Conservation (phyloP, 331 rosid genomes). For the Prunus yedoensis region DNA sequence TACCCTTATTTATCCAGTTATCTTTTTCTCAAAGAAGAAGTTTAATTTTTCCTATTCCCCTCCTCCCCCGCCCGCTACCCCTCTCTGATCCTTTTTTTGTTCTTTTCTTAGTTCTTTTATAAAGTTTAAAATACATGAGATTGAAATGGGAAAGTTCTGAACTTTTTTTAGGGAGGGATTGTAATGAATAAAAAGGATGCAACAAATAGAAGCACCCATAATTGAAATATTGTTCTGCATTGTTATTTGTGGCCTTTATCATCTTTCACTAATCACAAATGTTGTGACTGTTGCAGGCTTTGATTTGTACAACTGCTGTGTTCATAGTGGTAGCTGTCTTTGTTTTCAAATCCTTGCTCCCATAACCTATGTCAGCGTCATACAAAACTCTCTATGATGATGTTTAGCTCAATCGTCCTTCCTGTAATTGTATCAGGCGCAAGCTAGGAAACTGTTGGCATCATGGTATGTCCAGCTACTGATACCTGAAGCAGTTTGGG, state of each 20-base stretch:
- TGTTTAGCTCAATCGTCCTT: background rate
- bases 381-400: background rate
- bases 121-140: background rate
- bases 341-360: slow-evolving; percentile 18
- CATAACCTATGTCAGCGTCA: slow-evolving; percentile 8
- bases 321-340: slow-evolving; percentile 36
- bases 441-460: background rate
- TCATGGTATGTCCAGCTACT: slow-evolving; percentile 3
- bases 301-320: slow-evolving; percentile 47
- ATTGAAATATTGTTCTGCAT: too few relatives aligned
- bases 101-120: background rate
- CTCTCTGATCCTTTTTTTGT: background rate
- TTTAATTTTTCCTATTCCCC: background rate
- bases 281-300: slow-evolving; percentile 55
- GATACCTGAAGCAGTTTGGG: background rate
- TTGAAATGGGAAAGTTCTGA: background rate
- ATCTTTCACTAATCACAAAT: slow-evolving; percentile 8
- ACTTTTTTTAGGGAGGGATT: background rate
- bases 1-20: too few relatives aligned
- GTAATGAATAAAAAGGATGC: background rate
- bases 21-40: too few relatives aligned
- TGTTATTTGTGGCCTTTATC: slow-evolving; percentile 5
- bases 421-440: background rate
- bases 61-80: too few relatives aligned
- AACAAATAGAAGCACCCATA: background rate